Percentiles rank a stretch among this genome's conserved stretches.
phyloP scores from a whole-genome alignment of 805 yeast species.

The Zygoascus bituminiphila region DNA sequence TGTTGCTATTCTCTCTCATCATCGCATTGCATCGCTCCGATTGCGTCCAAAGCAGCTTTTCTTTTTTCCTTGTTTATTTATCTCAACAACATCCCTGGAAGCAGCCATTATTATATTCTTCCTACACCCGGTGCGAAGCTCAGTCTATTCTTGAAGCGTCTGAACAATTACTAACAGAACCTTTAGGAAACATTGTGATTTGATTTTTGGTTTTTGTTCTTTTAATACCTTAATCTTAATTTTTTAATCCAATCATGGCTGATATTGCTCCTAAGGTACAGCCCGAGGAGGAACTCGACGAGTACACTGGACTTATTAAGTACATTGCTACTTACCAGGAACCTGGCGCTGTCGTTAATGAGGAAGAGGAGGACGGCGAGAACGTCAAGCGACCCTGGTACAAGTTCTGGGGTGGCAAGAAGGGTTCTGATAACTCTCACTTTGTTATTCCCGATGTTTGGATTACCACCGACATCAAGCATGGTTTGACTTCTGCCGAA shows the following conservation, averaged over 20 bases:
- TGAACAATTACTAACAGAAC: background rate
- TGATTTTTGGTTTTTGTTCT: background rate
- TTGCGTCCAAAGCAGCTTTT: too few relatives aligned
- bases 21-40: background rate
- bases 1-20: background rate
- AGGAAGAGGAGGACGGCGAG: constrained; percentile 48
- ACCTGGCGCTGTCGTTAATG: constrained; percentile 37
- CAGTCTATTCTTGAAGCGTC: background rate
- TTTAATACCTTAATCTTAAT: constrained; percentile 2
- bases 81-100: background rate
- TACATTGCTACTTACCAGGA: constrained; percentile 31
- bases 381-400: constrained; percentile 57
- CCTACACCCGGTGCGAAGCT: background rate
- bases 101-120: background rate
- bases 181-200: background rate
- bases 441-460: constrained; percentile 66
- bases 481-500: constrained; percentile 71
- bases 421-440: constrained; percentile 30
- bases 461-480: constrained; percentile 67
- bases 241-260: constrained; percentile 4
- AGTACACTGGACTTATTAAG: constrained; percentile 30
- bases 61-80: background rate
- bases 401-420: constrained; percentile 40
- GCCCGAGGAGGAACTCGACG: constrained; percentile 34
- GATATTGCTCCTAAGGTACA: constrained; percentile 33